phyloP scores from a whole-genome alignment of 2,329 filamentous ascomycete genomes.

The Nemania serpens region DNA sequence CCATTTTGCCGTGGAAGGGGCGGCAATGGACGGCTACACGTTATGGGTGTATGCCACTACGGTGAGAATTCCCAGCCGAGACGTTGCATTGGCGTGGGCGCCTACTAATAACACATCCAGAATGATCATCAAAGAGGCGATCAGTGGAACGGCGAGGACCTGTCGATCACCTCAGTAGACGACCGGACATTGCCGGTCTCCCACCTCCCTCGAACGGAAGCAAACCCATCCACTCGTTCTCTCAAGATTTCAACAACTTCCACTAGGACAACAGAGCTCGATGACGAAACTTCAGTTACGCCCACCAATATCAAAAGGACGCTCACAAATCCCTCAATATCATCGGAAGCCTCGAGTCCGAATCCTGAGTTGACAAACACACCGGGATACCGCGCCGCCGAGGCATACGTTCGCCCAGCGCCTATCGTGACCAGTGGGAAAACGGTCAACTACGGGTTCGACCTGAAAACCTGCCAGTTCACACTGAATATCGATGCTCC shows the following conservation, averaged over 20 bases:
- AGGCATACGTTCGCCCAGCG: constrained; percentile 88
- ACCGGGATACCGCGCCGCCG: constrained; percentile 83
- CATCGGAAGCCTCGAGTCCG: constrained; percentile 57
- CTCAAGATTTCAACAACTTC: constrained; percentile 44
- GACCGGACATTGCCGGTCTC: constrained; percentile 68
- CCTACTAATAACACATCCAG: constrained; percentile 43
- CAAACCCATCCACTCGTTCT: constrained; percentile 53
- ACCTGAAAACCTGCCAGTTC: constrained; percentile 79
- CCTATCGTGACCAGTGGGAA: constrained; percentile 76
- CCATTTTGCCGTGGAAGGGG: constrained; percentile 87
- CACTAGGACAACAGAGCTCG: constrained; percentile 46
- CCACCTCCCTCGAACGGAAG: constrained; percentile 50
- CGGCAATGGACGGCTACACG: constrained; percentile 81
- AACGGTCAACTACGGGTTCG: constrained; percentile 75
- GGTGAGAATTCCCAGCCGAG: constrained; percentile 50
- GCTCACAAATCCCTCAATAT: constrained; percentile 70
- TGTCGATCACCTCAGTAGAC: constrained; percentile 86
- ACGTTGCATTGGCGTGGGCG: constrained; percentile 26
- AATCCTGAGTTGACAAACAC: constrained; percentile 64
- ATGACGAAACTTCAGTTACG: constrained; percentile 65
- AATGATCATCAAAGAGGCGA: constrained; percentile 91
- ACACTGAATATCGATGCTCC: constrained; percentile 70
- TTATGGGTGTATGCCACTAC: constrained; percentile 84
- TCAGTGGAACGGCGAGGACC: constrained; percentile 95
- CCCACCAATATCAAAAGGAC: constrained; percentile 77